Evolutionary conservation across 805 yeast species (phyloP).

Genomic region (Nakazawaea populi): DNA sequence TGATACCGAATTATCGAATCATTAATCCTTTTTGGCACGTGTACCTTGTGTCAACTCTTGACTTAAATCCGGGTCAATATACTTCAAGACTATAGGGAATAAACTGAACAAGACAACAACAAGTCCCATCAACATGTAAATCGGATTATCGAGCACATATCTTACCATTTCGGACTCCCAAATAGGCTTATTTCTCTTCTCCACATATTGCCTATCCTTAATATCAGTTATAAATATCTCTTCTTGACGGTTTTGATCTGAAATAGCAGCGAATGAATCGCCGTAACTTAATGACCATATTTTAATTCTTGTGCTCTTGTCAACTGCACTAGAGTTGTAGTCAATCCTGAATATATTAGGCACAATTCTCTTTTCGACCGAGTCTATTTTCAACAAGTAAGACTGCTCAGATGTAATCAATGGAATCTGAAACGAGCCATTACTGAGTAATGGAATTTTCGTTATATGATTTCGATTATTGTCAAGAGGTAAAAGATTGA

Average conservation of each 20-base stretch:
- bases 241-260: neutral
- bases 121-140: neutral
- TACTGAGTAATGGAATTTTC: neutral
- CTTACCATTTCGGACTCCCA: neutral
- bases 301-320: neutral
- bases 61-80: constrained; percentile 3
- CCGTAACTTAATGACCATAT: constrained; percentile 6
- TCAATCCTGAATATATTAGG: constrained; percentile 7
- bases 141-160: neutral
- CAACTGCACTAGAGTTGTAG: neutral
- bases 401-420: neutral
- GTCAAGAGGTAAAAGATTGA: neutral
- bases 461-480: neutral
- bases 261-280: constrained; percentile 1
- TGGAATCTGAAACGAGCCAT: constrained; percentile 4
- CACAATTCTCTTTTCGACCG: neutral
- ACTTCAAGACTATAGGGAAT: neutral
- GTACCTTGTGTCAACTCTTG: neutral
- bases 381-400: neutral
- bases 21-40: neutral
- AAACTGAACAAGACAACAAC: neutral
- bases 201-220: neutral
- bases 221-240: neutral
- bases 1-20: neutral
- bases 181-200: constrained; percentile 2